These are phyloP conservation scores for Hyphopichia burtonii DNA, from an alignment of 1,139 yeast species.

Conservation along the genomic window DNA sequence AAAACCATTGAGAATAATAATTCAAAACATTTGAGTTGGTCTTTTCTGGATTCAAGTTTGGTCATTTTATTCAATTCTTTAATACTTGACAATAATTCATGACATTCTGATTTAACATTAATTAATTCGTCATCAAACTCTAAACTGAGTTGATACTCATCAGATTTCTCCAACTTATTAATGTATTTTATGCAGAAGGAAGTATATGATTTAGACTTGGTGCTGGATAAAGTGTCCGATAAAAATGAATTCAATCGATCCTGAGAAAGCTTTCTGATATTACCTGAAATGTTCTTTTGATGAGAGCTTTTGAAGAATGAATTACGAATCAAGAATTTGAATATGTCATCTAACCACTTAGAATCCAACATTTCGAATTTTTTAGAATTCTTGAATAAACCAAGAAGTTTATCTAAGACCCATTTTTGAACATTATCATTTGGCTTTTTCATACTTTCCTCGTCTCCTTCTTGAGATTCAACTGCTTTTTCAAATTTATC, in stretches of 20 bases:
- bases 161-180: slow-evolving; percentile 20
- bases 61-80: slow-evolving; percentile 18
- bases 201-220: slow-evolving; percentile 44
- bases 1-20: slow-evolving; percentile 75
- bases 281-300: slow-evolving; percentile 21
- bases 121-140: slow-evolving; percentile 56
- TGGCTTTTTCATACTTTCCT: slow-evolving; percentile 15
- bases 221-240: slow-evolving; percentile 52
- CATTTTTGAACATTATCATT: slow-evolving; percentile 57
- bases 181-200: slow-evolving; percentile 35
- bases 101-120: slow-evolving; percentile 49
- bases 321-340: slow-evolving; percentile 51
- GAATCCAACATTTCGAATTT: slow-evolving; percentile 10
- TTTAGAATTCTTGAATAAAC: slow-evolving; percentile 54
- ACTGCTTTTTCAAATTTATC: slow-evolving; percentile 21
- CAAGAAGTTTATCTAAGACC: slow-evolving; percentile 65
- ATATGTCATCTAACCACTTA: slow-evolving; percentile 39
- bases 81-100: slow-evolving; percentile 49
- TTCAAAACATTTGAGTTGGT: slow-evolving; percentile 53
- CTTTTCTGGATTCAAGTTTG: slow-evolving; percentile 9
- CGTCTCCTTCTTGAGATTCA: slow-evolving; percentile 18
- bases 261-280: slow-evolving; percentile 42
- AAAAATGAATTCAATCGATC: slow-evolving; percentile 68
- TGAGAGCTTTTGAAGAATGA: slow-evolving; percentile 49
- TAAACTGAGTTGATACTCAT: slow-evolving; percentile 29